phyloP scores from a whole-genome alignment of 768 basidiomycete species.

The Termitomyces eurrhizus region DNA sequence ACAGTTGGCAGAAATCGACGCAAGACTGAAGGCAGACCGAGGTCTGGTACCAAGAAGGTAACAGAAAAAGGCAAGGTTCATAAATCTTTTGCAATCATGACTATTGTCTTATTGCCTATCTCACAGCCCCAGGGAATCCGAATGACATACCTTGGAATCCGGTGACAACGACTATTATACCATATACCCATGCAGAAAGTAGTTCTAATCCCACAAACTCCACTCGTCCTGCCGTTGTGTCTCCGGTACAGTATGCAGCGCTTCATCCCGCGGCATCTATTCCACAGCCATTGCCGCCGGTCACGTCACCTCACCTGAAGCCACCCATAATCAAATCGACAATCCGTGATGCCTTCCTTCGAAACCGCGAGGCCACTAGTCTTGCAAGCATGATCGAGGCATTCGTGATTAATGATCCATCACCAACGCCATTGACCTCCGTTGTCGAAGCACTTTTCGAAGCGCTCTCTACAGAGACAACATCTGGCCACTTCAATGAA shows the following conservation, averaged over 20 bases:
- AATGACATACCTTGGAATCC: constrained; percentile 35
- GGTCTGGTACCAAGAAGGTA: constrained; percentile 43
- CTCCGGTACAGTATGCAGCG: constrained; percentile 38
- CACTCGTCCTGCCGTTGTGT: constrained; percentile 26
- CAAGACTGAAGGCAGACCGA: constrained; percentile 52
- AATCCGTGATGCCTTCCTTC: constrained; percentile 45
- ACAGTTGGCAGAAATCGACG: constrained; percentile 58
- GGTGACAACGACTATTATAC: constrained; percentile 30
- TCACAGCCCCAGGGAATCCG: constrained; percentile 16
- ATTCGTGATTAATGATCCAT: constrained; percentile 45
- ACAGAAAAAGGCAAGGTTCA: constrained; percentile 43
- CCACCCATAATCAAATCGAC: constrained; percentile 30
- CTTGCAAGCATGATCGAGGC: constrained; percentile 53
- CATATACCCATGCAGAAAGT: constrained; percentile 37
- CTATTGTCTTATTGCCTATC: constrained; percentile 7
- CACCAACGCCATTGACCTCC: constrained; percentile 44
- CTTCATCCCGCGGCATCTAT: constrained; percentile 32
- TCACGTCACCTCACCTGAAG: constrained; percentile 19
- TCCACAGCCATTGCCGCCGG: constrained; percentile 19
- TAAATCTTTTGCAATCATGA: constrained; percentile 1
- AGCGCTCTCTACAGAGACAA: constrained; percentile 39
- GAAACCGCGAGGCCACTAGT: constrained; percentile 41
- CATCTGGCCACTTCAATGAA: constrained; percentile 23
- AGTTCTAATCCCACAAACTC: constrained; percentile 32
- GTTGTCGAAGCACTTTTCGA: constrained; percentile 54